Evolutionary conservation across 805 yeast genomes (phyloP), one percentile per base, ranked within the genome.

Genomic region (Barnettozyma sp.): DNA sequence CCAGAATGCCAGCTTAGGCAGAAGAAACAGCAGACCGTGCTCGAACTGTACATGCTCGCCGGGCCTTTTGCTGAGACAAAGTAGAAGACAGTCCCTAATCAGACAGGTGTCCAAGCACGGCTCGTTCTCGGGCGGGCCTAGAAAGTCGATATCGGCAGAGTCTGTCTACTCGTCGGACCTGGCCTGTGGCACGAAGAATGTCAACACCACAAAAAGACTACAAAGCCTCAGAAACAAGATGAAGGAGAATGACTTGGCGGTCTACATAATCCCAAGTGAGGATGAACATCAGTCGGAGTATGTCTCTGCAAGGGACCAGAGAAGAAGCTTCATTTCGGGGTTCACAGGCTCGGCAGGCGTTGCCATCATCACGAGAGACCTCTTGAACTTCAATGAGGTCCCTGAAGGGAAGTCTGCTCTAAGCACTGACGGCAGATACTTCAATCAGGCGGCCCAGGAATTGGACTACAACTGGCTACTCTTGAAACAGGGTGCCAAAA

Each of bases 231-330:
- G 97, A 50, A 48, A 60, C 26, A 65, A 70, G 42, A 84, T 92
- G 88, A 70, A 68, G 29, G 59, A 66, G 30, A 56, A 74, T 38
- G 75, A 72, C 23, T 55, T 90, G 25, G 84, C 80, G 9, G 78
- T 85, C 22, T 90, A 92, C 56, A 66, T 76, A 19, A 73, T 84
- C 8, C 86, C 90, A 15, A 78, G 94, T 26, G 96, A 86, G 55
- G 98, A 90, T 55, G 95, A 84, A 49, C 98, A 90, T 58, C 90
- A 82, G 57, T 77, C 88, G 19, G 98, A 90, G 61, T 88, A 88
- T 50, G 90, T 90, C 7, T 72, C 92, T 0, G 62, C 70, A 2
- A 74, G 80, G 11, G 97, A 90, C 56, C 84, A 81, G 54, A 73
- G 96, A 48, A 68, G 97, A 39, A 81, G 75, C 36, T 90, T 70